A percentile compares a stretch with the other conserved stretches of the same genome.
phyloP scores from a whole-genome alignment of 306 rosid species.

The Vigna nakashimae region DNA sequence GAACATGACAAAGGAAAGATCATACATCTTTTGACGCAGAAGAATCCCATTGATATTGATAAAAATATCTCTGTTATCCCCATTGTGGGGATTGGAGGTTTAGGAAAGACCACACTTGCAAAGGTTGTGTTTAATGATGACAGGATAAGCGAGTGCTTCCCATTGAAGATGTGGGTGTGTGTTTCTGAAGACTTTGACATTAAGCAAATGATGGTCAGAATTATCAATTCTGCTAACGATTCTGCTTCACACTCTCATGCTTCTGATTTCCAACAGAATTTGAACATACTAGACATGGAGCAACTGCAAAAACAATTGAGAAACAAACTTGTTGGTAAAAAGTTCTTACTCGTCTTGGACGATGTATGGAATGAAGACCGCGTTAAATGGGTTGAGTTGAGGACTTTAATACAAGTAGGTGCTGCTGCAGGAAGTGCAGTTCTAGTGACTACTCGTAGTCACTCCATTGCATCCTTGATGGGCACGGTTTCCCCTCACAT shows the following conservation, averaged over 20 bases:
- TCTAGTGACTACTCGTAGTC: constrained; percentile 28
- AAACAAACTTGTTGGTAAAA: constrained; percentile 26
- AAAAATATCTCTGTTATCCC: constrained; percentile 6
- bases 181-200: constrained; percentile 31
- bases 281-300: background rate
- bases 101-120: constrained; percentile 45
- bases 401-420: background rate
- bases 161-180: constrained; percentile 34
- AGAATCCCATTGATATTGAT: background rate
- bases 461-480: constrained; percentile 23
- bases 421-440: constrained; percentile 22
- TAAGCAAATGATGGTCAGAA: background rate
- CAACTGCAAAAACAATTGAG: background rate
- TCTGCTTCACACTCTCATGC: background rate
- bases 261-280: background rate
- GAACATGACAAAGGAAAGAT: background rate
- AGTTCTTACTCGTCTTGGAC: constrained; percentile 35
- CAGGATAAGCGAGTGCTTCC: background rate
- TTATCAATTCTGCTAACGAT: constrained; percentile 19
- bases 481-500: background rate
- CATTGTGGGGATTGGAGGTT: constrained; percentile 39
- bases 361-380: constrained; percentile 33
- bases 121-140: constrained; percentile 28
- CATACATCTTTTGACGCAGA: constrained; percentile 12
- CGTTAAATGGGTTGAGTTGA: constrained; percentile 12